Evolutionary conservation across 1,284 basidiomycete genomes (phyloP).

Genomic region (Fomitopsis schrenkii): DNA sequence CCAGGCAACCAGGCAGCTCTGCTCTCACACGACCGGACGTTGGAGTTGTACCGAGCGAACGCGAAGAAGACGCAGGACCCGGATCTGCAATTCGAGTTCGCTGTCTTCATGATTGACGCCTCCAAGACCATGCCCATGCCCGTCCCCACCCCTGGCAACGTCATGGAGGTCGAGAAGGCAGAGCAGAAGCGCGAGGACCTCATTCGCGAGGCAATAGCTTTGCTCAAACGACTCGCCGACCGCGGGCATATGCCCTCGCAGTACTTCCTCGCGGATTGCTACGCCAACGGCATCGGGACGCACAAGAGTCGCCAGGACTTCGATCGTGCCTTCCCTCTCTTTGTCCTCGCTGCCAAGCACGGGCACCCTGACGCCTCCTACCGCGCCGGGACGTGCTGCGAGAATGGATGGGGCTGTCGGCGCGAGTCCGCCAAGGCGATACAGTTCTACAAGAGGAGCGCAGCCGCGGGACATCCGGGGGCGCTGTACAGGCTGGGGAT

Average conservation of each 20-base stretch:
- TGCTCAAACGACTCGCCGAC: slow-evolving; percentile 90
- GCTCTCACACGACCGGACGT: slow-evolving; percentile 91
- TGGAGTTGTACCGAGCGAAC: slow-evolving; percentile 95
- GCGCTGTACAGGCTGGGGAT: slow-evolving; percentile 97
- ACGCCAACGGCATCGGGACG: slow-evolving; percentile 94
- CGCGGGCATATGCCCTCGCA: slow-evolving; percentile 92
- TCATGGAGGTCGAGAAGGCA: slow-evolving; percentile 78
- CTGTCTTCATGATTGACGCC: slow-evolving; percentile 98
- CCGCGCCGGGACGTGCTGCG: slow-evolving; percentile 95
- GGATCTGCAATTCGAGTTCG: slow-evolving; percentile 96
- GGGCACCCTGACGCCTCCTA: slow-evolving; percentile 97
- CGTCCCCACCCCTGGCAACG: slow-evolving; percentile 57
- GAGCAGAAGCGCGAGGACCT: slow-evolving; percentile 83
- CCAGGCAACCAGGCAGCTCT: slow-evolving; percentile 92
- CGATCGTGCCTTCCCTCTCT: slow-evolving; percentile 94
- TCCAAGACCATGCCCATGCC: slow-evolving; percentile 84
- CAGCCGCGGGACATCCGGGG: slow-evolving; percentile 87
- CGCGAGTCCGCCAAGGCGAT: slow-evolving; percentile 90
- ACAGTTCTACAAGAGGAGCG: slow-evolving; percentile 93
- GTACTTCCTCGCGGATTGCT: slow-evolving; percentile 98
- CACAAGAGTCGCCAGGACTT: slow-evolving; percentile 90
- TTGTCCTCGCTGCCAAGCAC: slow-evolving; percentile 95
- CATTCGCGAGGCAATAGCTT: slow-evolving; percentile 78
- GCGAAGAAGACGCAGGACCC: slow-evolving; percentile 99
- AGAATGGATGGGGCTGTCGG: slow-evolving; percentile 98